Evolutionary conservation across 805 yeast genomes (phyloP).

Genomic region (Cyberlindnera maclurae): DNA sequence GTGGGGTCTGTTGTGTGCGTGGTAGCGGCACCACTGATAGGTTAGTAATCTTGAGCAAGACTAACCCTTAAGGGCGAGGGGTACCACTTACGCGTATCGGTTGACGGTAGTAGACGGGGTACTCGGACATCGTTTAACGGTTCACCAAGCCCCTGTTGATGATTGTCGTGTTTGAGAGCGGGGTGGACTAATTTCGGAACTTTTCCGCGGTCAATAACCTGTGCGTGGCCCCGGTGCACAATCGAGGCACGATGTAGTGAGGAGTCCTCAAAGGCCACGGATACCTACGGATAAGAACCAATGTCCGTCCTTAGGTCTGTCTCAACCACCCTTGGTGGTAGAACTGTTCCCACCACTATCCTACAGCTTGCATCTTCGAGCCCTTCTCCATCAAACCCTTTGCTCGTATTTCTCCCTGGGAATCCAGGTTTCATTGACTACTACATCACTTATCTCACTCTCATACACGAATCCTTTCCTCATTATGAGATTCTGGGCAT

Average conservation of each 20-base stretch:
- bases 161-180: too few relatives aligned
- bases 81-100: conserved; percentile 51
- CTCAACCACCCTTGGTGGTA: background rate
- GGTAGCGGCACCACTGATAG: conserved; percentile 62
- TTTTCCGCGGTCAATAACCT: too few relatives aligned
- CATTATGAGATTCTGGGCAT: conserved; percentile 45
- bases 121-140: conserved; percentile 10
- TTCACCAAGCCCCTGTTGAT: too few relatives aligned
- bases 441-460: conserved; percentile 46
- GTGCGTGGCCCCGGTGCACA: too few relatives aligned
- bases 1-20: conserved; percentile 72
- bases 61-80: background rate
- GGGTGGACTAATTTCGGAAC: too few relatives aligned
- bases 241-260: too few relatives aligned
- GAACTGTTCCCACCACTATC: background rate
- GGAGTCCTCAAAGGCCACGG: too few relatives aligned
- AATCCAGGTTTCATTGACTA: conserved; percentile 70
- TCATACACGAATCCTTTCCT: conserved; percentile 36
- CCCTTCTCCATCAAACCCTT: conserved; percentile 15
- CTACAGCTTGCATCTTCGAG: background rate
- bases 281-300: too few relatives aligned
- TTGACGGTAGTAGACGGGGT: conserved; percentile 52
- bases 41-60: background rate
- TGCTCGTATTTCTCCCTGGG: conserved; percentile 63
- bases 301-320: too few relatives aligned